A percentile compares a stretch with the other conserved stretches of the same genome.
Evolutionary conservation across 768 basidiomycete species (phyloP).

Genomic region (Phylloporus rhodoxanthus): DNA sequence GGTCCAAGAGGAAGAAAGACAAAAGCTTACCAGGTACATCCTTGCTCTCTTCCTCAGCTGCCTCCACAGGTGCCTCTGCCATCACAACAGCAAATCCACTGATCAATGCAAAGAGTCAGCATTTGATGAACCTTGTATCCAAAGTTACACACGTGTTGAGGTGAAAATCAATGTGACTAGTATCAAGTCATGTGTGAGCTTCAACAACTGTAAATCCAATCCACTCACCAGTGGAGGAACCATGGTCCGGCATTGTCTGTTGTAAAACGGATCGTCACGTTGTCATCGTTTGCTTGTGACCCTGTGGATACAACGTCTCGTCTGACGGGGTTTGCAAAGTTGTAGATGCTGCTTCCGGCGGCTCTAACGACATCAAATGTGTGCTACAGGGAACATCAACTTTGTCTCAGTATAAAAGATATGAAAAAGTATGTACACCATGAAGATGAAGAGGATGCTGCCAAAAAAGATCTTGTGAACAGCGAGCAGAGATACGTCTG

Average conservation of each 20-base stretch:
- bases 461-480: not conserved
- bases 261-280: slow-evolving; percentile 51
- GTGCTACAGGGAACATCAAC: slow-evolving; percentile 26
- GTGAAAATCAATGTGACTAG: too few relatives aligned
- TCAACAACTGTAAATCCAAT: not conserved
- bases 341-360: slow-evolving; percentile 34
- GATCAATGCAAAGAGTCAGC: too few relatives aligned
- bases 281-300: slow-evolving; percentile 38
- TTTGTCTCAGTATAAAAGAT: not conserved
- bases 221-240: slow-evolving; percentile 19
- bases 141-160: not conserved
- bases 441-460: slow-evolving; percentile 41
- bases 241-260: slow-evolving; percentile 51
- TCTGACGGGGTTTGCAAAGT: slow-evolving; percentile 46
- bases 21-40: too few relatives aligned
- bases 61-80: too few relatives aligned
- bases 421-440: slow-evolving; percentile 30
- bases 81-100: too few relatives aligned
- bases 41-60: too few relatives aligned
- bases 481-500: not conserved
- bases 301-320: slow-evolving; percentile 23
- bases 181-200: not conserved
- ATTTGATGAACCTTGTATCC: too few relatives aligned
- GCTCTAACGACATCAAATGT: slow-evolving; percentile 36
- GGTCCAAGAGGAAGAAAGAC: too few relatives aligned